Base-by-base conservation (phyloP, 1,284 basidiomycete species). In the Chalciporus sp. region DNA sequence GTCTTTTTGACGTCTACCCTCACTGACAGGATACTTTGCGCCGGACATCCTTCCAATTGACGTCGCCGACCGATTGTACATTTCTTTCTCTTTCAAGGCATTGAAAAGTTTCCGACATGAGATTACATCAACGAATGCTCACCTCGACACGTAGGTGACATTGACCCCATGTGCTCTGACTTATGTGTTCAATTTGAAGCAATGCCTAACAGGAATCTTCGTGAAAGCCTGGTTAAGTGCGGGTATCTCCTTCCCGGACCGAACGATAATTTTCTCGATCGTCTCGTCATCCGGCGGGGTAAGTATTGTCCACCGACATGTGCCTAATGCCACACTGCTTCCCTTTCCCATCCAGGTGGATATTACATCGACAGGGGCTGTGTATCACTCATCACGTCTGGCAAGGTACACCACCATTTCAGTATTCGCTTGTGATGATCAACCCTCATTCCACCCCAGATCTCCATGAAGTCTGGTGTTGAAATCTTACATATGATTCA, bases 291-390 rank as follows among this genome's bases (percentile, higher is more conserved):
- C 40, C 43, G 58, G n/a, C 46, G 55, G 17, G 55, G 58, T 61
- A 43, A 33, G 42, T 5, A 26, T 17, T 29, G 19, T 19, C 12
- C 11, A n/a, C n/a, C n/a, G 31, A 37, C 2, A 42, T 11, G 28
- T 11, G 3, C 39, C 10, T 17, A 17, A 10, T 44, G 17, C 4
- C 19, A 35, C 16, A 19, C 31, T 20, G 6, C 19, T 10, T 20
- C 3, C 39, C 29, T 37, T 8, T n/a, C n/a, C n/a, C n/a, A n/a
- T n/a, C 41, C 17, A 59, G 58, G 53, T 42, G 58, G 58, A 20
- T 59, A 42, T 16, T 60, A 60, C 20, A 59, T 60, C 19, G 58
- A 59, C 27, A 57, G 49, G 17, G 58, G 58, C 17, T 59, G 58
- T 27, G 55, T 28, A 16, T 39, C 56, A 23, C 48, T 59, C 29